Evolutionary conservation across 1,139 yeast genomes (phyloP), one percentile per base, ranked within the genome.

Genomic region (Candida sp.): DNA sequence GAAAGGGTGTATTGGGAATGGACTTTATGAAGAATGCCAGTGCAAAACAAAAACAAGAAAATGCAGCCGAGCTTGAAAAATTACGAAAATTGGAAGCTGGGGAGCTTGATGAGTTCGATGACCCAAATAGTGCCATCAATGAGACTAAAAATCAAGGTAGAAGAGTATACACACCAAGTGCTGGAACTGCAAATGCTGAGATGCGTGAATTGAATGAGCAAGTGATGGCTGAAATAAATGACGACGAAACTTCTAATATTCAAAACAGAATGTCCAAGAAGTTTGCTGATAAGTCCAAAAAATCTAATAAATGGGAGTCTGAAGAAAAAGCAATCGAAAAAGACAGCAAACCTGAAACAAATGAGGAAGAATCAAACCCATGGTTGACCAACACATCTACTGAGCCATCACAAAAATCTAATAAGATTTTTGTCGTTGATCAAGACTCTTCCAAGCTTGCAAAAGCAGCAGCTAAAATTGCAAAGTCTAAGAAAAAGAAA

Each of bases 1-100:
- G 95, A 19, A 90, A 90, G 61, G 97, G 98, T 47, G 84, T 93
- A 23, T 68, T 91, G 70, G 86, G 82, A 39, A 93, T 93, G 98
- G 95, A 90, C 52, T 93, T 93, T 62, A 90, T 91, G 97, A 83
- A 78, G 53, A 86, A 84, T 50, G 97, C 97, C 2, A 93, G 84
- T 51, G 83, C 81, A 41, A 77, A 81, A 55, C 76, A 79, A 50
- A 77, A 68, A 46, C 73, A 74, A 46, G 78, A 74, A 38, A 87
- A 86, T 59, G 64, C 73, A 44, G 71, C 73, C 49, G 77, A 77
- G 35, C 60, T 84, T 39, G 79, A 74, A 44, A 68, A 68, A 40
- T 60, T 89, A 47, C 74, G 77, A 50, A 70, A 65, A 41, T 49
- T 76, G 46, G 72, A 68, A 47, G 62, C 65, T 35, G 81, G 76